These are phyloP conservation scores for Penicillium griseofulvum DNA, from an alignment of 2,329 filamentous ascomycete species.

Conservation along the genomic window DNA sequence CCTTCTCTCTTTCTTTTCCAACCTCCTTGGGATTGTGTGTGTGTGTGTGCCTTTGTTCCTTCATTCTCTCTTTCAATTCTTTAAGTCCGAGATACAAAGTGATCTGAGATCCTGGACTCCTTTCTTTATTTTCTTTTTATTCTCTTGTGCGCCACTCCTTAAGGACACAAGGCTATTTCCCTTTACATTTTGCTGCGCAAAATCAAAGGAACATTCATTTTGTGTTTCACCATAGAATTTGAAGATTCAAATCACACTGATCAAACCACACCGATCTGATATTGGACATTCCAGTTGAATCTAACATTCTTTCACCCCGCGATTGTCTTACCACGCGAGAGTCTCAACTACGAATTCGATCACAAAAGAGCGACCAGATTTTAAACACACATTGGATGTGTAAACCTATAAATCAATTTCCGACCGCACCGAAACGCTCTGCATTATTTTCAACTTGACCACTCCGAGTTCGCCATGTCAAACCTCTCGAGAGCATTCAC, in stretches of 20 bases:
- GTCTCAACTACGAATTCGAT: constrained; percentile 17
- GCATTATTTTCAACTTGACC: not conserved
- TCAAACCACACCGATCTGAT: constrained; percentile 24
- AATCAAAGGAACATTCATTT: constrained; percentile 24
- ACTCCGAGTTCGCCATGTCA: constrained; percentile 31
- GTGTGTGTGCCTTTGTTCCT: constrained; percentile 21
- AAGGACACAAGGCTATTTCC: constrained; percentile 17
- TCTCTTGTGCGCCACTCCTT: constrained; percentile 35
- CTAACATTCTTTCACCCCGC: constrained; percentile 33
- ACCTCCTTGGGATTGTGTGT: constrained; percentile 16
- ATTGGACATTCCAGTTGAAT: constrained; percentile 32
- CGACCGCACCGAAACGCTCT: constrained; percentile 2
- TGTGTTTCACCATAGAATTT: constrained; percentile 1
- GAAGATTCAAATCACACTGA: not conserved
- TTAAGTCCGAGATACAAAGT: constrained; percentile 14
- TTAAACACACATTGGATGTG: not conserved
- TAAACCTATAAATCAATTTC: constrained; percentile 5
- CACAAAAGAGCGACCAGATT: constrained; percentile 4
- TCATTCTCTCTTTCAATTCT: constrained; percentile 23
- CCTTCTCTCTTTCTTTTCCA: constrained; percentile 16
- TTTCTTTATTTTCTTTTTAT: constrained; percentile 8
- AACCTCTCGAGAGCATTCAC: constrained; percentile 48
- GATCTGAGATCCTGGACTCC: constrained; percentile 34
- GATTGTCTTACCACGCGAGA: constrained; percentile 30
- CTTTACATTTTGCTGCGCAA: constrained; percentile 33